Evolutionary conservation across 2,329 filamentous ascomycete species (phyloP).

Genomic region (Claviceps sorghi): DNA sequence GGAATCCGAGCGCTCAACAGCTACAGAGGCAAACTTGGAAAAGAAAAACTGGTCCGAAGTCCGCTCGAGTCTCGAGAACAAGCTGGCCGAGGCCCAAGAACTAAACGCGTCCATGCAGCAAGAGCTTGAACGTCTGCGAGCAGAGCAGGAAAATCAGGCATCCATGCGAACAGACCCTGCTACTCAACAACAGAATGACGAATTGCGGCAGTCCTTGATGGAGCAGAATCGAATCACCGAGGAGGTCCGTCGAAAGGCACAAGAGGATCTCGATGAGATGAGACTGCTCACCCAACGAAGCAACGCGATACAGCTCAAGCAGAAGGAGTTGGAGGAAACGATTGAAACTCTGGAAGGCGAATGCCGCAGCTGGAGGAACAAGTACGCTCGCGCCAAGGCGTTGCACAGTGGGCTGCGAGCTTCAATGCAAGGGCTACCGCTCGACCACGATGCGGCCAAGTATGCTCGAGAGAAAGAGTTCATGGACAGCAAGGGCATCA

Average conservation of each 20-base stretch:
- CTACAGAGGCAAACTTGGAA: slow-evolving; percentile 40
- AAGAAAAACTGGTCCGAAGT: slow-evolving; percentile 58
- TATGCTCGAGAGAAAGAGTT: slow-evolving; percentile 53
- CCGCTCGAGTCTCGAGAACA: slow-evolving; percentile 53
- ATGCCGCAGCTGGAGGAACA: slow-evolving; percentile 76
- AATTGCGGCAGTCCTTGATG: slow-evolving; percentile 46
- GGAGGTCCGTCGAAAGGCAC: slow-evolving; percentile 72
- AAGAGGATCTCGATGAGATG: slow-evolving; percentile 80
- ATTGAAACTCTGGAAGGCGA: slow-evolving; percentile 68
- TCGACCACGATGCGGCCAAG: slow-evolving; percentile 55
- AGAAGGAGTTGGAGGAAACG: slow-evolving; percentile 61
- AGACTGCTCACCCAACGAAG: slow-evolving; percentile 68
- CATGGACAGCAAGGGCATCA: slow-evolving; percentile 55
- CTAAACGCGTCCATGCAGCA: slow-evolving; percentile 67
- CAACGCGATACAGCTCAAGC: slow-evolving; percentile 62
- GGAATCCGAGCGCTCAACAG: slow-evolving; percentile 41
- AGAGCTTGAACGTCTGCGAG: slow-evolving; percentile 61
- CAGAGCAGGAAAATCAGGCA: slow-evolving; percentile 25
- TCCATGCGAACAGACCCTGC: slow-evolving; percentile 32
- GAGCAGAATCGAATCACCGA: slow-evolving; percentile 74
- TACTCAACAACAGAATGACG: slow-evolving; percentile 53
- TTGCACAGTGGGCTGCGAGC: slow-evolving; percentile 70
- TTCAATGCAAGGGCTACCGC: slow-evolving; percentile 59
- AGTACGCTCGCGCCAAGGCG: slow-evolving; percentile 77
- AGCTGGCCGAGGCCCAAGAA: slow-evolving; percentile 57